Evolutionary conservation across 768 basidiomycete genomes (phyloP).

Genomic region (Amyloporia xantha): DNA sequence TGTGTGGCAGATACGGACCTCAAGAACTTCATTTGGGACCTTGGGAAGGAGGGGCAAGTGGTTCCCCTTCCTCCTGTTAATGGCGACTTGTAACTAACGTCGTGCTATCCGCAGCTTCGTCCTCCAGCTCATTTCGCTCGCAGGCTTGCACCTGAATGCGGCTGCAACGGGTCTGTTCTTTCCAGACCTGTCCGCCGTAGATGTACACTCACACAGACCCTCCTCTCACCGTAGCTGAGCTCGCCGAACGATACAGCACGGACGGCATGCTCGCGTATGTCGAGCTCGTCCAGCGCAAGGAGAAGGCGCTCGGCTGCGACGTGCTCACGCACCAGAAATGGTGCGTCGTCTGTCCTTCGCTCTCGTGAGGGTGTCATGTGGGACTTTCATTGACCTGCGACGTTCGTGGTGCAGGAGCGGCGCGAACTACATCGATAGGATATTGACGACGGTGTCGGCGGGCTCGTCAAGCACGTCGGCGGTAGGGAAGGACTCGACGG

Average conservation of each 20-base stretch:
- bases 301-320: constrained; percentile 83
- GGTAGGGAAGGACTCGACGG: constrained; percentile 83
- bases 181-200: background rate
- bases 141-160: constrained; percentile 83
- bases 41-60: constrained; percentile 77
- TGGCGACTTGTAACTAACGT: constrained; percentile 7
- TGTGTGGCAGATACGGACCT: constrained; percentile 50
- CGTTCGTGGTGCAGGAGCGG: constrained; percentile 56
- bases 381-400: background rate
- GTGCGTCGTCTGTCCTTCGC: constrained; percentile 27
- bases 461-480: constrained; percentile 86
- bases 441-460: constrained; percentile 75
- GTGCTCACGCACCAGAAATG: constrained; percentile 95
- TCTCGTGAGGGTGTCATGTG: constrained; percentile 1
- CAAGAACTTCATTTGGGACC: constrained; percentile 85
- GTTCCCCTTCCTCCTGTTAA: background rate
- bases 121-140: constrained; percentile 83
- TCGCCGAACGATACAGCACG: constrained; percentile 71
- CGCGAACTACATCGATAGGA: constrained; percentile 85
- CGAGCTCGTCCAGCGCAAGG: constrained; percentile 79
- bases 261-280: constrained; percentile 95
- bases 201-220: too few species aligned
- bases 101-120: constrained; percentile 60
- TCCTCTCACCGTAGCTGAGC: constrained; percentile 75
- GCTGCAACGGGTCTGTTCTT: constrained; percentile 55